Base-by-base conservation (phyloP, 805 yeast species). In the Starmerella gropengiesseri region DNA sequence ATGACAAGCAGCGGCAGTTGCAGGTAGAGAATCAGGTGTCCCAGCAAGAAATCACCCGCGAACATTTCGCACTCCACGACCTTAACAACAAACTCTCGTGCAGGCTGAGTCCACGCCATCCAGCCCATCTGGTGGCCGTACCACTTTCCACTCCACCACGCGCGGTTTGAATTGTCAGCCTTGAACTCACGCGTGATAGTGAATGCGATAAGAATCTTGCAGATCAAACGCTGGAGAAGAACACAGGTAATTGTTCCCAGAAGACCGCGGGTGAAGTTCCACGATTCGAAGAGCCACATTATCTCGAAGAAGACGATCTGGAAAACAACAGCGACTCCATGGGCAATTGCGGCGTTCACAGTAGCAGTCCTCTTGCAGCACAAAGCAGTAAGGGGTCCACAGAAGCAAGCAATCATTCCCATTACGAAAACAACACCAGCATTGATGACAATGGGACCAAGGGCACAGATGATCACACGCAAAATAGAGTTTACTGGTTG, bases 121-220 rank as follows among this genome's bases (percentile, higher is more conserved):
- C 79, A 77, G 47, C 97, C 98, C 65, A 89, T 67, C 59, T 94
- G 91, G 47, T 83, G 71, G 46, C 94, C 91, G 64, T 87, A 86
- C 99, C 99, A 91, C 67, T 86, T 87, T 73, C 99, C 99, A 45
- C 95, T 83, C 99, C 99, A 91, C 93, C 94, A 91, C 22, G 98
- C 97, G 55, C 94, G 81, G 69, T 91, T 91, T 28, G 97, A 71
- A 60, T 79, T 84, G 66, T 89, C 96, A 57, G 82, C 83, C 78
- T 85, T 85, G 72, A 86, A 86, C 69, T 91, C 99, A 71, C 98
- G 78, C 41, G 96, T 84, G 60, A 93, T 70, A 64, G 78, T 68
- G 53, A 76, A 64, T 41, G 80, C 68, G 9, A 94, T 83, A 71
- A 91, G 70, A 56, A 80, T 61, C 71, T 86, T 86, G 75, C 89